Evolutionary conservation across 345 rosid genomes (phyloP), one percentile per base, ranked within the genome.

Genomic region (Pelargonium nanum): DNA sequence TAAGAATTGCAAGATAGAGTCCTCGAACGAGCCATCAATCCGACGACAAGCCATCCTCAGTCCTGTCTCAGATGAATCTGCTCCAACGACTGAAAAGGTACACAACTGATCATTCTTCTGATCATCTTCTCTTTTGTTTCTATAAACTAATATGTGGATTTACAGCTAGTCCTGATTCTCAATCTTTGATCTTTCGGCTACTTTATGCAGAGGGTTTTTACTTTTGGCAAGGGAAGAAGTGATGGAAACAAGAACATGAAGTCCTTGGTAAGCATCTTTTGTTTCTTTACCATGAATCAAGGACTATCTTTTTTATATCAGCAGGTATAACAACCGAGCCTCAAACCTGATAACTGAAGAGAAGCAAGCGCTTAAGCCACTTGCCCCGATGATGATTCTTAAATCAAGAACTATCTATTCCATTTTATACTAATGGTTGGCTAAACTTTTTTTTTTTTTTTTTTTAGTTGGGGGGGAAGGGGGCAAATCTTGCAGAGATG

Each of bases 221-320:
- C 81, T 53, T 89, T 92, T 66, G 96, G 96, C 17, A 86, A 85
- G 75, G 93, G 96, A 67, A 75, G 73, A 77, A 86, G 91, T 55
- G 98, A 92, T 74, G 98, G 98, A 74, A 81, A 92, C 80, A 92
- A 86, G 80, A 81, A 81, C 84, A 92, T 92, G 98, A 92, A 92
- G 77, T 80, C 86, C 55, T 70, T 92, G 96, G 98, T 92, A 73
- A 77, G 84, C 69, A 64, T 15, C 28, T n/a, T n/a, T n/a, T n/a
- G n/a, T n/a, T n/a, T n/a, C n/a, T n/a, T n/a, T n/a, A n/a, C n/a
- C n/a, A n/a, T n/a, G n/a, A n/a, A 19, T 26, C 60, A 57, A 24
- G 40, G 6, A 16, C 45, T 24, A 26, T 24, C 9, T 57, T 24
- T 5, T 19, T 9, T 48, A 61, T 28, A 44, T 26, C n/a, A 30